phyloP scores from a whole-genome alignment of 306 rosid species.

The Quercus cerris region DNA sequence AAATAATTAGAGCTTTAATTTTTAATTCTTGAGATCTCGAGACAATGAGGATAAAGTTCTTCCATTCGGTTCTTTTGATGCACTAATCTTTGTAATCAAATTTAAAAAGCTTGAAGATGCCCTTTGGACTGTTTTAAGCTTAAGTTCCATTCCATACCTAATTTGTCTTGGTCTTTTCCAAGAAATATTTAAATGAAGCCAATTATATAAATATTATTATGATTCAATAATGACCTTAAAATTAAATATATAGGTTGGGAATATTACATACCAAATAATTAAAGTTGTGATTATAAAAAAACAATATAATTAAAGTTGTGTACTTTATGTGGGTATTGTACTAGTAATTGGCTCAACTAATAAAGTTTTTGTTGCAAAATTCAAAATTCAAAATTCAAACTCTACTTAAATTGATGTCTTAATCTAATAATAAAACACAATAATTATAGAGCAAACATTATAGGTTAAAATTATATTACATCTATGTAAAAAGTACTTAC shows the following conservation, averaged over 20 bases:
- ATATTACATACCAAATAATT: no score
- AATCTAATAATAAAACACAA: no score
- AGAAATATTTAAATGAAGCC: background rate
- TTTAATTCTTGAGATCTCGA: slow-evolving; percentile 22
- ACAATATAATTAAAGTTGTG: no score
- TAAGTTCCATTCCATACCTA: slow-evolving; percentile 35
- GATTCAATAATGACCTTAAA: background rate
- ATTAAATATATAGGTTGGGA: background rate
- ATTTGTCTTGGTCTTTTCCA: slow-evolving; percentile 10
- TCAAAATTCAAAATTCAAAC: no score
- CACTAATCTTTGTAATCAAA: slow-evolving; percentile 23
- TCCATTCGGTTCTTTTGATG: slow-evolving; percentile 27
- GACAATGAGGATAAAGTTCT: slow-evolving; percentile 37
- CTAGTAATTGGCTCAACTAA: no score
- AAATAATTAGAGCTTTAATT: background rate
- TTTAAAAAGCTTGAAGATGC: slow-evolving; percentile 5
- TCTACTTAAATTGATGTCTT: no score
- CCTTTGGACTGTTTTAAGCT: slow-evolving; percentile 19
- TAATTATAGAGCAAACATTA: no score
- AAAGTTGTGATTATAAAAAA: no score
- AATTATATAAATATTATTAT: background rate
- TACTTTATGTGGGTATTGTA: no score
- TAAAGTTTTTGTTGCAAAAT: no score
- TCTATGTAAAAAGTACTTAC: no score
- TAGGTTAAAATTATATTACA: no score